phyloP scores from a whole-genome alignment of 345 rosid species.

The Rubroshorea leprosula region DNA sequence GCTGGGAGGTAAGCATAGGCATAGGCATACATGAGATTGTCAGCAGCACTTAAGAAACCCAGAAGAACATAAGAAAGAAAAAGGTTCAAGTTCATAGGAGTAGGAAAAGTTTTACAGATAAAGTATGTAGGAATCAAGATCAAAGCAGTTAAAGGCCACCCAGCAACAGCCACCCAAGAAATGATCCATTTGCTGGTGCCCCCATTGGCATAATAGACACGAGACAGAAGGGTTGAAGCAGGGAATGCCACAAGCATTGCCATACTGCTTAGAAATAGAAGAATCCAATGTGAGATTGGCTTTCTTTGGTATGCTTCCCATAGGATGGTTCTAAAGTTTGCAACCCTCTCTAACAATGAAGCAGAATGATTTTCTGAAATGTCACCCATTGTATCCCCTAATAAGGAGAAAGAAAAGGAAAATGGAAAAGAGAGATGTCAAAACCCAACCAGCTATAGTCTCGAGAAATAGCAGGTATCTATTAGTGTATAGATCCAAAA shows the following conservation, averaged over 20 bases:
- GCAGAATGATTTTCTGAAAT: constrained; percentile 16
- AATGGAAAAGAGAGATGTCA: background rate
- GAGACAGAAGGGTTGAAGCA: constrained; percentile 69
- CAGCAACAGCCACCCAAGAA: constrained; percentile 84
- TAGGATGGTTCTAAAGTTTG: constrained; percentile 22
- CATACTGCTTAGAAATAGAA: constrained; percentile 39
- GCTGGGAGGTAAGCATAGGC: constrained; percentile 90
- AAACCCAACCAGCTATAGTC: too few relatives aligned
- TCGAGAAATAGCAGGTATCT: too few relatives aligned
- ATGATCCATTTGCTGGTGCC: constrained; percentile 93
- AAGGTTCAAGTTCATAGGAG: constrained; percentile 50
- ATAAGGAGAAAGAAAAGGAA: background rate
- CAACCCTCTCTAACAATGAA: constrained; percentile 29
- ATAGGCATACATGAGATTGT: constrained; percentile 81
- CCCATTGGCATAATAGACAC: constrained; percentile 67
- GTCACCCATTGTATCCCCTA: constrained; percentile 35
- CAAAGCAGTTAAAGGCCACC: constrained; percentile 71
- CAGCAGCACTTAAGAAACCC: constrained; percentile 72
- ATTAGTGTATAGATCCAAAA: too few relatives aligned
- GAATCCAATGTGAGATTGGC: constrained; percentile 73
- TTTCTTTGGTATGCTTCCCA: constrained; percentile 49
- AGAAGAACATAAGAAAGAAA: constrained; percentile 44
- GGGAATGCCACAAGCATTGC: constrained; percentile 78
- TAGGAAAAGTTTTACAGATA: constrained; percentile 41
- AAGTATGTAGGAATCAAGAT: constrained; percentile 52